Evolutionary conservation across 2,329 filamentous ascomycete genomes (phyloP), one percentile per base, ranked within the genome.

Genomic region (Aspergillus sergii): DNA sequence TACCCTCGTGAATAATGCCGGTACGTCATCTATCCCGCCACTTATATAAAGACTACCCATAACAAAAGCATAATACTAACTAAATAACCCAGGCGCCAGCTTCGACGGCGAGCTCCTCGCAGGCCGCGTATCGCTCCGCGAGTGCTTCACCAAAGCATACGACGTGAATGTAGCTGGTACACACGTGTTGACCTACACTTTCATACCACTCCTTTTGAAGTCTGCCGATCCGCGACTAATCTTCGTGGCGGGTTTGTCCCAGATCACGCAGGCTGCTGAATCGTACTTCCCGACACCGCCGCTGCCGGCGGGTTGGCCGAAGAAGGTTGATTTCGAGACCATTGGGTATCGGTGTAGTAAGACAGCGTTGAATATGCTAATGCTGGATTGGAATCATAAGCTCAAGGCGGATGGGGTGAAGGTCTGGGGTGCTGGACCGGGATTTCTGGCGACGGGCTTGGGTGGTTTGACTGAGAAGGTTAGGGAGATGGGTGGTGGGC

Each of bases 141-240:
- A 80, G 28, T 69, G 75, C 28, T 83, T 80, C 66, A 84, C 82
- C 67, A 76, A 79, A 56, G 71, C 81, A 8, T 86, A 80, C 71
- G 76, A 85, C 53, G 74, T 84, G 66, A 88, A 88, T 68, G 81
- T 84, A 8, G 72, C 83, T 0, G 81, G 84, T 12, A 79, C 78
- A 0, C 83, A 84, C 50, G 75, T 84, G 14, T 69, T 80, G 30
- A 78, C 80, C 1, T 74, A 76, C 19, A 76, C 79, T 1, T 86
- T 87, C 65, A 72, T 88, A n/a, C 83, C 84, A 0, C 72, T 87
- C 0, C 77, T 87, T 0, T 72, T 86, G 12, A 77, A 79, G 54
- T 81, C 80, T 0, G 57, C 73, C 0, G 78, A 81, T 14, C 82
- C 84, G 0, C 77, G 84, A 3, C 67, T 86, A 14, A 41, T 70